Conservation (phyloP, 177 flowering plant species). For the Vitis hybrid region DNA sequence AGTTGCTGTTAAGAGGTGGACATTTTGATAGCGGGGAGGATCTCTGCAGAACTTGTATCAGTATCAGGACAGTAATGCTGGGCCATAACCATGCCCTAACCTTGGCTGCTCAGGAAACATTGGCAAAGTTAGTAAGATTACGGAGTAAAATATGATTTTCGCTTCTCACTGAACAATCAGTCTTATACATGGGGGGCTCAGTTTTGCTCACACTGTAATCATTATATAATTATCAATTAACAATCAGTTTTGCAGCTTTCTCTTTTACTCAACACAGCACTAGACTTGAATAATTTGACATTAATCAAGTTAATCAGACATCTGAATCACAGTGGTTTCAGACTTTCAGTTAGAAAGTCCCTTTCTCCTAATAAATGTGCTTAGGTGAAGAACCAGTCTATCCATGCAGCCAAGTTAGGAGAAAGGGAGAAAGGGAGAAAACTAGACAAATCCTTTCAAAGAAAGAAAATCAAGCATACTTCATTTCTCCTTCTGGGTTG, state of each 20-base stretch:
- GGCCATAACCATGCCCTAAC: constrained; percentile 84
- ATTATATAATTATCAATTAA: constrained; percentile 4
- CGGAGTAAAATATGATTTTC: constrained; percentile 66
- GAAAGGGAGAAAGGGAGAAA: too few relatives aligned
- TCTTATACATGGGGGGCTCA: neutral
- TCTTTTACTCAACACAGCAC: neutral
- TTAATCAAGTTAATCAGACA: too few relatives aligned
- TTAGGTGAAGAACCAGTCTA: too few relatives aligned
- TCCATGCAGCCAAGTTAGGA: too few relatives aligned
- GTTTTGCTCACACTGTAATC: constrained; percentile 24
- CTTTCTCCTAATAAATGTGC: too few relatives aligned
- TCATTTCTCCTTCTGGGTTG: too few relatives aligned
- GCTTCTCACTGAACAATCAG: neutral
- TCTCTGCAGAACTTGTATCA: constrained; percentile 85
- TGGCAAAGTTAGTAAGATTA: constrained; percentile 73
- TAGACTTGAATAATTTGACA: neutral
- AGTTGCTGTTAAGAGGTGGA: constrained; percentile 79
- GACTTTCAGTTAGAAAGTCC: too few relatives aligned
- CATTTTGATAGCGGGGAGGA: constrained; percentile 86
- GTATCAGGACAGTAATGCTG: constrained; percentile 90
- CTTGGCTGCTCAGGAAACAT: constrained; percentile 85
- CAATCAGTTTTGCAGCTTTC: neutral
- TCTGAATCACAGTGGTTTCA: too few relatives aligned
- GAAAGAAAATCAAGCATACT: too few relatives aligned
- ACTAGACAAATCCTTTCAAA: too few relatives aligned